Base-by-base conservation (phyloP, 257 asterid species). In the Ilex asprella region DNA sequence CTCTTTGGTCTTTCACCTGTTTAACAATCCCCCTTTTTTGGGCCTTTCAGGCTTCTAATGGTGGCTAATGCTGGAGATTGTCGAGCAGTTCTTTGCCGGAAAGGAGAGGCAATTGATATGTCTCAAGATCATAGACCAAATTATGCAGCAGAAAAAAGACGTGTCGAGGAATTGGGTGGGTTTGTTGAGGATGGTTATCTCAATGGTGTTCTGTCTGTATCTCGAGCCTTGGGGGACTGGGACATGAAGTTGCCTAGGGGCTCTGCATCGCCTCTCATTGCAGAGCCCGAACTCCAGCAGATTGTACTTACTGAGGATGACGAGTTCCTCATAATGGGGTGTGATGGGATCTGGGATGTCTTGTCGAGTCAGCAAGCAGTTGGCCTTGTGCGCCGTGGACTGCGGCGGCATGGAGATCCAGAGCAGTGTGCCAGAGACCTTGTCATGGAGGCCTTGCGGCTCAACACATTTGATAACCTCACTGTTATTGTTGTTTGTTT, bases 41-140 rank as follows among this genome's bases (percentile, higher is more conserved):
- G 43, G 21, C 67, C 46, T 57, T 80, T 39, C 83, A 88, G 95
- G 92, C 76, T 73, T 32, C 81, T 89, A 63, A 68, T 89, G 88
- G 95, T 89, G 73, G 96, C 95, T 1, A 89, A 89, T 54, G 95
- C 78, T 0, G 96, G 96, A 43, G 96, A 89, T 55, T 89, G 93
- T 71, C 74, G 95, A 68, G 96, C 96, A 51, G 95, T 89, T 57
- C 93, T 89, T 14, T 80, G 86, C 80, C 80, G 95, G 59, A 86
- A 84, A 66, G 95, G 96, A 8, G 79, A 77, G 76, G 92, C 96
- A 2, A 69, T 89, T 3, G 79, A 86, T 14, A 89, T 89, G 96
- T 89, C 96, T 44, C 93, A 78, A 72, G 96, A 89, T 65, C 95
- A 89, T 71, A 73, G 88, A 52, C 95, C 89, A 10, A 72, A 55